Evolutionary conservation across 140 eudicot species (phyloP), one percentile per base, ranked within the genome.

Genomic region (Ambrosia hybrid): DNA sequence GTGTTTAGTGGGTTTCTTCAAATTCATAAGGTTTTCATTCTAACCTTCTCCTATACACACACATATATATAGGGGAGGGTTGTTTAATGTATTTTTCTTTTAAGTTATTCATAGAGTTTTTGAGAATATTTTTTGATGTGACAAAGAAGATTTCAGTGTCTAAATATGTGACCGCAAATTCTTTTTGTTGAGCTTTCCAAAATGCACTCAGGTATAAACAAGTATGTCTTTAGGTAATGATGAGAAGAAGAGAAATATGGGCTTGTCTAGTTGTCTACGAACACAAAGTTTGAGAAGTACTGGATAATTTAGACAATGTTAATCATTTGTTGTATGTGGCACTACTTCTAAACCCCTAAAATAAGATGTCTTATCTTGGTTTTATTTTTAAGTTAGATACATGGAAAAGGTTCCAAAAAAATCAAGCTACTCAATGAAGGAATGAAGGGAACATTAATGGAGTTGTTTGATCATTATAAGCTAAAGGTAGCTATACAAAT

Each of bases 251-350:
- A 68, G 6, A 30, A 49, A 51, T 3, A 49, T 26, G 73, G 60
- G 7, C 2, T 21, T 68, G 15, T 30, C 60, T 45, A 30, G 2
- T 21, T 68, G 15, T 30, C 60, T 45, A 30, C 2, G 34, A 30
- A 30, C 34, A 30, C 2, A 30, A 30, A 30, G 34, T 30, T 30
- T 30, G 34, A 67, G 10, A 67, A 67, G 4, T 67, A 67, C 48
- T 68, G 73, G 73, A 68, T 12, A 46, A 68, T 26, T 10, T 51
- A 2, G 30, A 49, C 34, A 68, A 68, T 14, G 6, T n/a, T n/a
- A 68, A 68, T 41, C 51, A 49, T 33, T 17, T 68, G 21, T 46
- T 68, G n/a, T 10, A 68, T 33, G 61, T 68, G 36, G 56, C 73
- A 11, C 33, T 68, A 7, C 60, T 39, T n/a, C 7, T 41, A 8